A percentile compares a stretch with the other conserved stretches of the same genome.
Evolutionary conservation across 179 eudicot genomes (phyloP).

Genomic region (Carnegiea gigantea): DNA sequence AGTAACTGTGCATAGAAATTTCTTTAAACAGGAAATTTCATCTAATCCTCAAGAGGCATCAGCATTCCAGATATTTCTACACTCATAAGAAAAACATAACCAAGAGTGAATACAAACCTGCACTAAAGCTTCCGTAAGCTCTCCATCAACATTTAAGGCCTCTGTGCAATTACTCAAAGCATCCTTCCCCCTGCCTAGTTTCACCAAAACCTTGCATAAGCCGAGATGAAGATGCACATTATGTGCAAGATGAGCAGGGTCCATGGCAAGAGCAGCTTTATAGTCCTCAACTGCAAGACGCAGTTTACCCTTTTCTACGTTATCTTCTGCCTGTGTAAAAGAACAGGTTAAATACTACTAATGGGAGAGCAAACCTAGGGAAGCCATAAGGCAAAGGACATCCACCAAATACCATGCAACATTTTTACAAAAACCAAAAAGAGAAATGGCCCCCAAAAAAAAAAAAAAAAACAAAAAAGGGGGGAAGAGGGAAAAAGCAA

Average conservation of each 20-base stretch:
- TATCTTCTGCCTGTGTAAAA: constrained; percentile 76
- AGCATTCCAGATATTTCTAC: not conserved
- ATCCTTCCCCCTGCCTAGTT: constrained; percentile 87
- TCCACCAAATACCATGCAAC: not conserved
- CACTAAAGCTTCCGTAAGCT: constrained; percentile 75
- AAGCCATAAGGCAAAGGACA: not conserved
- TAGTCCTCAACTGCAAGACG: constrained; percentile 90
- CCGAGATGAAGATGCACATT: constrained; percentile 91
- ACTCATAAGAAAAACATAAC: not conserved
- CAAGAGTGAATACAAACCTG: constrained; percentile 51
- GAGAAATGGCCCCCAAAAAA: not conserved
- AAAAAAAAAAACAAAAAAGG: not conserved
- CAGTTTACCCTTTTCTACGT: constrained; percentile 73
- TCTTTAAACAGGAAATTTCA: not conserved
- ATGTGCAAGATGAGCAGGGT: constrained; percentile 75
- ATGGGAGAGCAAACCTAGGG: not conserved
- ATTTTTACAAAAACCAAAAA: not conserved
- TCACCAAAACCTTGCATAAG: constrained; percentile 81
- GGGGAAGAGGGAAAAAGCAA: not conserved
- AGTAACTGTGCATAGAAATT: not conserved
- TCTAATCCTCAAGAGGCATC: not conserved
- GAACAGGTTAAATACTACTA: not conserved
- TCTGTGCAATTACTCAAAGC: constrained; percentile 77
- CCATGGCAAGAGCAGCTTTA: constrained; percentile 76
- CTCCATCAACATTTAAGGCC: constrained; percentile 73